Base-by-base conservation (phyloP, 176 grass and related monocot species). In the Oryza rufipogon region DNA sequence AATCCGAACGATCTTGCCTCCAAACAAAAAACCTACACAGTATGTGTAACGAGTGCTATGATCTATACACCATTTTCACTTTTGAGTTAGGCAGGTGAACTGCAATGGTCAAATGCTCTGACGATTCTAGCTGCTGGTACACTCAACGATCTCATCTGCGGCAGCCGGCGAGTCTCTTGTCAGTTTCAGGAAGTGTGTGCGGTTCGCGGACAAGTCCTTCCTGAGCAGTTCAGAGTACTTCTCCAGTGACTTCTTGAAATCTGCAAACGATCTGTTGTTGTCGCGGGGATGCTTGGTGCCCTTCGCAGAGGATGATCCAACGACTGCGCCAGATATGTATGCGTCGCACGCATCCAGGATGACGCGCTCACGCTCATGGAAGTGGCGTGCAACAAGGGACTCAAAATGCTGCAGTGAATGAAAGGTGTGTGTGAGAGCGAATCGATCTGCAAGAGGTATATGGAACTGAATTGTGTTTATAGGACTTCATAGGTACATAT, bases 381-480 rank as follows among this genome's bases (percentile, higher is more conserved):
- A 95, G 79, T 95, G 93, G 6, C 16, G 17, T 0, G 39, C 20
- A 7, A 90, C 88, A 46, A 92, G 86, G 66, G 61, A 76, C 75
- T 83, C 83, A 86, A 95, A 95, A 79, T 95, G 82, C 93, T 95
- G 80, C 75, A 86, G 39, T 23, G 61, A 36, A 52, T 6, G 19
- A 56, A 86, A 69, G 33, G 23, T 4, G 9, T 3, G 9, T 74
- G 64, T 58, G 76, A 82, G 68, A 79, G 66, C 46, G 11, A 33
- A 44, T 69, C 12, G 49, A 9, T 19, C 22, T 58, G 20, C 63
- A 84, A 20, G 45, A 25, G 4, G 12, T 44, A 44, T 75, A 6
- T 39, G 66, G 46, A 75, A 25, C 58, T 25, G 2, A 83, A 83
- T 28, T 60, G 16, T 51, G 39, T 30, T 66, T 64, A 19, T 16